Conservation (phyloP, 345 rosid genomes). For the Sisymbrium irio region DNA sequence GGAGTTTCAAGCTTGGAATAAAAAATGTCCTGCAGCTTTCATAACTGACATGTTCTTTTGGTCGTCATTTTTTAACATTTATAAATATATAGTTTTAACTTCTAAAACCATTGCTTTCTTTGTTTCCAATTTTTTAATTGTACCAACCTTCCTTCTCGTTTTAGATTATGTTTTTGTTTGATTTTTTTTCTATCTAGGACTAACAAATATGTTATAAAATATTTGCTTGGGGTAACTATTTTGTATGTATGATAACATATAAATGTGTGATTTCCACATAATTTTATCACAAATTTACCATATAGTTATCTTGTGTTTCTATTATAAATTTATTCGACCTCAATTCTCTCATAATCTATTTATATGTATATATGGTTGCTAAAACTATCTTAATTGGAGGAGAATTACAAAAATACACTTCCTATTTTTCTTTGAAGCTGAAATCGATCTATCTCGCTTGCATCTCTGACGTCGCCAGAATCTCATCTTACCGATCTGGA, state of each 20-base stretch:
- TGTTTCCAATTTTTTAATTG: background rate
- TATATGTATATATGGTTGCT: too few relatives aligned
- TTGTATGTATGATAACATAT: conserved; percentile 19
- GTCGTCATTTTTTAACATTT: conserved; percentile 30
- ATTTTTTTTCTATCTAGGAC: background rate
- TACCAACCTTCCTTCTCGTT: background rate
- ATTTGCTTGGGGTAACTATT: background rate
- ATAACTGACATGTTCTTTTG: conserved; percentile 24
- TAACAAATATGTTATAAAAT: background rate
- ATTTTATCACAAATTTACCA: too few relatives aligned
- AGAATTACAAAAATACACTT: too few relatives aligned
- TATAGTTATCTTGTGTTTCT: too few relatives aligned
- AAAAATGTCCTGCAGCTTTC: conserved; percentile 16
- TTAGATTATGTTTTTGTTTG: background rate
- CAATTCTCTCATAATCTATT: too few relatives aligned
- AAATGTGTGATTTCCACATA: too few relatives aligned
- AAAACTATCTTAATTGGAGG: too few relatives aligned
- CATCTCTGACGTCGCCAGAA: too few relatives aligned
- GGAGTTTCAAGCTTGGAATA: background rate
- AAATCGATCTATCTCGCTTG: too few relatives aligned
- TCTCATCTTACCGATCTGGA: too few relatives aligned
- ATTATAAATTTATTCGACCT: too few relatives aligned
- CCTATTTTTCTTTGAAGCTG: too few relatives aligned
- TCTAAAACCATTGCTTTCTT: background rate
- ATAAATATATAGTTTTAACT: conserved; percentile 35